Base-by-base conservation (phyloP, 108 stramenopile species). In the Skeletonema potamos region DNA sequence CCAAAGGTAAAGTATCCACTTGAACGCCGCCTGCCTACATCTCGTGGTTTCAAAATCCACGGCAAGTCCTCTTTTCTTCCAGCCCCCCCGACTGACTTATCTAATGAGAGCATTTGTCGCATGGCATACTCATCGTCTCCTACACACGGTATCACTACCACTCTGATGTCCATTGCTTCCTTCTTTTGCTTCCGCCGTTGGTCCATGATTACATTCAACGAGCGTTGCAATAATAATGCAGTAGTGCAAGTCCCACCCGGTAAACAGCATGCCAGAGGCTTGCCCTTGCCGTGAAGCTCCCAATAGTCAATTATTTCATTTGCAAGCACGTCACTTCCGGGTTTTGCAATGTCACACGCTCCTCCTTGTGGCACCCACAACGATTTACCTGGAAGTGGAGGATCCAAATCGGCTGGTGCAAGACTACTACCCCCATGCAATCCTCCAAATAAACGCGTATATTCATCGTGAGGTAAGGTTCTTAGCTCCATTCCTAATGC, bases 231-330 rank as follows among this genome's bases (percentile, higher is more conserved):
- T 27, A 90, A 61, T 10, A 88, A 44, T 6, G 89, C 90, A 1
- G 91, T 92, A 2, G 93, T 84, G 63, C 93, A 92, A 15, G 93
- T 94, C 13, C 93, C 93, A 27, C 93, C 93, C 1, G 93, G 93
- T 24, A 94, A 33, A 59, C 73, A 82, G 4, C 92, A 84, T 18
- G 89, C 81, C 39, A 94, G 61, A 3, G 89, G 85, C 70, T 82
- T 81, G 0, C 83, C 85, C 34, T 86, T 80, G 27, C 86, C 89
- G 18, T 76, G 56, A 8, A 48, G 20, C 1, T 48, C 57, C 93
- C 93, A 94, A 83, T 82, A 94, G 26, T 66, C 81, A 33, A 85
- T 55, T 11, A 84, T 80, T 76, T 84, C 82, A 34, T 27, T 30
- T 2, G 79, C 82, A 29, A 70, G 62, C 1, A 58, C 81, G 36